Conservation (phyloP, 2,329 filamentous ascomycete genomes). For the Colletotrichum lindemuthianum region DNA sequence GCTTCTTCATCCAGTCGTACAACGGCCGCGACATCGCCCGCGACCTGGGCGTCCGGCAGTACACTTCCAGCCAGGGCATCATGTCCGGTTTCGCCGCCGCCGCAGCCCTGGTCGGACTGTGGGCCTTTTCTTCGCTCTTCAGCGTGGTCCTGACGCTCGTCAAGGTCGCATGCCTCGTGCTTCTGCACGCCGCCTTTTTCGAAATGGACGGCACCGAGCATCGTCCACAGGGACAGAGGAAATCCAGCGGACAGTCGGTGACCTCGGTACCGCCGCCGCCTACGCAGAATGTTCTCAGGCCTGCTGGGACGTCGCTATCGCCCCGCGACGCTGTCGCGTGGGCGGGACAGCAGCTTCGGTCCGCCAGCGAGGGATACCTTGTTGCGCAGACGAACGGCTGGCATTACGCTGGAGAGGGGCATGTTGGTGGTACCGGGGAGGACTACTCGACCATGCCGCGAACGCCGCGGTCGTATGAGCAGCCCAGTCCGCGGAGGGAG, state of each 20-base stretch:
- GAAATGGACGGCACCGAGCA: constrained; percentile 7
- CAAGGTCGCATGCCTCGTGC: constrained; percentile 29
- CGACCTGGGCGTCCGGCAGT: constrained; percentile 31
- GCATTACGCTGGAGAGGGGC: constrained; percentile 21
- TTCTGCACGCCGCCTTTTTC: constrained; percentile 28
- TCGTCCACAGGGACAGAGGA: neutral
- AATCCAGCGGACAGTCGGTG: neutral
- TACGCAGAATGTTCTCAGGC: constrained; percentile 12
- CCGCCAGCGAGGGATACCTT: constrained; percentile 26
- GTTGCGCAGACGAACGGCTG: constrained; percentile 12
- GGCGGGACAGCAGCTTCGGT: constrained; percentile 24
- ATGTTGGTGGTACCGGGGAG: constrained; percentile 6
- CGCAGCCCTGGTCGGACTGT: constrained; percentile 25
- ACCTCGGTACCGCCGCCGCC: constrained; percentile 6
- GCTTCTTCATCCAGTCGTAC: constrained; percentile 32
- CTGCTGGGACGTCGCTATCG: constrained; percentile 20
- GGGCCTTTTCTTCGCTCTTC: constrained; percentile 33
- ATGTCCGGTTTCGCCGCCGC: constrained; percentile 26
- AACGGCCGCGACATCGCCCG: constrained; percentile 33
- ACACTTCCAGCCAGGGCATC: constrained; percentile 29
- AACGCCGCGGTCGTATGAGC: constrained; percentile 16
- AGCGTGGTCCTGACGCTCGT: constrained; percentile 26
- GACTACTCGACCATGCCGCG: constrained; percentile 26
- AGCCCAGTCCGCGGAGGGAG: constrained; percentile 16
- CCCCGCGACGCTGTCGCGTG: neutral